These are phyloP conservation scores for Cucumis cinereus DNA, from an alignment of 306 rosid species.

Conservation along the genomic window DNA sequence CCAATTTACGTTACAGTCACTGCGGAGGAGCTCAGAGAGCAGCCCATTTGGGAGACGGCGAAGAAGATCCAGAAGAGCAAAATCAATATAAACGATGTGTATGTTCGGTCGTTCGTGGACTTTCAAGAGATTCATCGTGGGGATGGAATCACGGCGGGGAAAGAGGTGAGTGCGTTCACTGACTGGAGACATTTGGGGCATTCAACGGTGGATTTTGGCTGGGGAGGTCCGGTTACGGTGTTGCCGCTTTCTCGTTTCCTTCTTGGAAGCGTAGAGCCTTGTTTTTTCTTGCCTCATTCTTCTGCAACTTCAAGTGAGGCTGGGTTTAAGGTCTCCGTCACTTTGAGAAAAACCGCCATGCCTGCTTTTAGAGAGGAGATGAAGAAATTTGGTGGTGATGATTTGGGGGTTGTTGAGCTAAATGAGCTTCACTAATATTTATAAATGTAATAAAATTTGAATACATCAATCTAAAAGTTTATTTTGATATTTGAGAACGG, in stretches of 20 bases:
- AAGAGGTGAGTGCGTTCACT: conserved; percentile 70
- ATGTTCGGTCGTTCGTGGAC: conserved; percentile 58
- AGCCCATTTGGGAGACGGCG: conserved; percentile 64
- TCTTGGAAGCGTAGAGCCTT: conserved; percentile 75
- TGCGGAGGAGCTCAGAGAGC: conserved; percentile 32
- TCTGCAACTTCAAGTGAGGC: conserved; percentile 9
- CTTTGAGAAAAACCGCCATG: conserved; percentile 38
- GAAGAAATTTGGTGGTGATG: conserved; percentile 19
- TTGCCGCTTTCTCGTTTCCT: conserved; percentile 53
- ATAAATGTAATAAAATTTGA: too few relatives aligned
- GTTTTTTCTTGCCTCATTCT: conserved; percentile 71
- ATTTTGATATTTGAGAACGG: too few relatives aligned
- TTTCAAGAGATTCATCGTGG: conserved; percentile 45
- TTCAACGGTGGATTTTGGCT: conserved; percentile 79
- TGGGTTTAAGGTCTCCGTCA: conserved; percentile 60
- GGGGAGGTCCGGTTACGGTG: conserved; percentile 90
- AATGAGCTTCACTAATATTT: neutral
- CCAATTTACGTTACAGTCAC: conserved; percentile 53
- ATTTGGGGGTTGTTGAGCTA: conserved; percentile 1
- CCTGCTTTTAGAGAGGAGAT: conserved; percentile 47
- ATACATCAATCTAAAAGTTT: too few relatives aligned
- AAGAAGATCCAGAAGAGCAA: conserved; percentile 66
- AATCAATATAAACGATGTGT: conserved; percentile 43
- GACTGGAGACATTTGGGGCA: conserved; percentile 89
- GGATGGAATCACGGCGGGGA: conserved; percentile 60